A percentile compares a stretch with the other conserved stretches of the same genome.
These are phyloP conservation scores for Magnolia changhungtana DNA, from an alignment of 164 flowering plant genomes.

Conservation along the genomic window DNA sequence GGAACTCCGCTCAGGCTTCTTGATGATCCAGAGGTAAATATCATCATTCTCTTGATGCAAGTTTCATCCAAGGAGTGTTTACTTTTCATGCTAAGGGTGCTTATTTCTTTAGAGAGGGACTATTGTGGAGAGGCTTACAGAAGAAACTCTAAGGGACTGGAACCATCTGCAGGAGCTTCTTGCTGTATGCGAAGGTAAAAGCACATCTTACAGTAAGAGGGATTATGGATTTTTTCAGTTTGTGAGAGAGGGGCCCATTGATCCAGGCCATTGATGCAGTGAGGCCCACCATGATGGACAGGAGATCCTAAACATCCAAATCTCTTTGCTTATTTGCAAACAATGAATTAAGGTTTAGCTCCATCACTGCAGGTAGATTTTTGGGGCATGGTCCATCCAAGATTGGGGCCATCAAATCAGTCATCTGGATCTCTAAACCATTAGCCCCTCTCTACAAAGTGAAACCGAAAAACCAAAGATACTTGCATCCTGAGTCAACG, in stretches of 20 bases:
- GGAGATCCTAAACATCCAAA: not conserved
- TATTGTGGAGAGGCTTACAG: slow-evolving; percentile 83
- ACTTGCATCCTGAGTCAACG: not conserved
- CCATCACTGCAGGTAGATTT: not conserved
- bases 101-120: slow-evolving; percentile 68
- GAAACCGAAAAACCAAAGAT: not conserved
- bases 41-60: not conserved
- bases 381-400: not conserved
- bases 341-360: not conserved
- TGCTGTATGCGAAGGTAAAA: slow-evolving; percentile 75
- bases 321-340: not conserved
- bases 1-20: slow-evolving; percentile 71
- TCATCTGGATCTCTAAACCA: not conserved
- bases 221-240: not conserved
- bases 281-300: not conserved
- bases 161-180: slow-evolving; percentile 69
- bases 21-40: slow-evolving; percentile 90
- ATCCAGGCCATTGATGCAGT: not conserved
- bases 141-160: slow-evolving; percentile 61
- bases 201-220: not conserved
- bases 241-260: not conserved
- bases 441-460: not conserved
- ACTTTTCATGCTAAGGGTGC: not conserved
- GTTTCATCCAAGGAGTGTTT: not conserved
- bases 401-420: not conserved